Evolutionary conservation across 2,329 filamentous ascomycete species (phyloP), one percentile per base, ranked within the genome.

Genomic region (Alternaria triticina): DNA sequence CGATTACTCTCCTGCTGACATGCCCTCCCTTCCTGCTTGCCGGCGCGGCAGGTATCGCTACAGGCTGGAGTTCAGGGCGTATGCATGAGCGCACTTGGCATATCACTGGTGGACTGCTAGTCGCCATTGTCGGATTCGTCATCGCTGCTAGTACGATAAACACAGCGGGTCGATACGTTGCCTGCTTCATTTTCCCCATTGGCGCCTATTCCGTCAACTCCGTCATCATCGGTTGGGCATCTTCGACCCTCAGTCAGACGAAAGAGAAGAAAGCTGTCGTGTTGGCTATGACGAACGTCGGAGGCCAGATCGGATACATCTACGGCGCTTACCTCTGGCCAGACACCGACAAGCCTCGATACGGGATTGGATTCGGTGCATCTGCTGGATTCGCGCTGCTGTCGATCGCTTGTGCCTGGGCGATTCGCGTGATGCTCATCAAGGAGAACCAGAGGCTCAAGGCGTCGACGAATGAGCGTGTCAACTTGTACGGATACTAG

Each of bases 51-150:
- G 83, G 83, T 10, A 82, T 86, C 40, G 65, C 80, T 6, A 82
- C 83, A 10, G 84, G 83, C 1, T 86, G 83, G 82, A 85, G 79
- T 57, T 86, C 84, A 3, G 86, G 84, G 0, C 79, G 80, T 3
- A 74, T 82, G 54, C 81, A 85, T 54, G 84, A 86, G 66, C 80
- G 83, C 12, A 84, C 83, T 0, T 85, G 82, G 82, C 84, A 86
- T 56, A 85, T 86, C 46, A 84, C 83, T 0, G 72, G 59, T 5
- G 81, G 82, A 3, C 71, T 85, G 5, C 61, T 72, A 0, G 69
- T 82, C 22, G 81, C 82, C 3, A 74, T 85, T 3, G 74, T 77
- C 0, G 83, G 83, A 3, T 84, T 84, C 43, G 74, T 82, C 6
- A 75, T 75, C 25, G 71, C 73, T 17, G 73, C 73, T 6, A 71